Evolutionary conservation across 257 asterid genomes (phyloP), one percentile per base, ranked within the genome.

Genomic region (Eustoma russellianum): DNA sequence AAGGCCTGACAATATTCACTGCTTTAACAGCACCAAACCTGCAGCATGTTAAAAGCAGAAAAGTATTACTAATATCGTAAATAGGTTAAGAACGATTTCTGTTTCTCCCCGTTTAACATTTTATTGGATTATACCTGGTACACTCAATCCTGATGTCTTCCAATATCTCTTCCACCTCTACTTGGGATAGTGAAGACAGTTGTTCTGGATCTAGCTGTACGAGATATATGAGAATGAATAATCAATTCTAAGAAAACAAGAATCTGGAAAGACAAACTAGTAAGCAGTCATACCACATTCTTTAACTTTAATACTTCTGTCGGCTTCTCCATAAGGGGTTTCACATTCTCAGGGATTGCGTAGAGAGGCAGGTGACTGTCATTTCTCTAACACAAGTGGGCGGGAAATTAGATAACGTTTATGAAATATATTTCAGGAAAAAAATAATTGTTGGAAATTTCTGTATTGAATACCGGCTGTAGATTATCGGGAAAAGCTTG

Each of bases 21-120:
- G 94, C 81, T 64, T 69, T 88, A 63, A 92, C 93, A 5, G 74
- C 51, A 44, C 97, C 98, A 77, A 87, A 92, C 90, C 98, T 92
- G 70, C 72, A 71, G 50, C 19, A 64, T 56, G 49, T 38, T 40
- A 48, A 35, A 45, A 59, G 41, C 44, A 52, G 41, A 14, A 57
- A 51, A 64, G 46, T 40, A 52, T 13, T 50, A 15, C 44, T 55
- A 46, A 53, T 7, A 18, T 14, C 16, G 19, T 15, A 43, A 18
- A 7, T 44, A 57, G 63, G 17, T 17, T 46, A 13, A 55, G 35
- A 44, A 38, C 9, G 2, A 38, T 38, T 7, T 38, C 12, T 5
- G 9, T 38, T 3, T 38, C 1, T 3, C 43, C 12, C 43, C 43
- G 9, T 2, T n/a, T 38, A 38, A 7, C 12, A 7, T 38, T 11